Evolutionary conservation across 768 basidiomycete genomes (phyloP), one percentile per base, ranked within the genome.

Genomic region (Flagelloscypha sp.): DNA sequence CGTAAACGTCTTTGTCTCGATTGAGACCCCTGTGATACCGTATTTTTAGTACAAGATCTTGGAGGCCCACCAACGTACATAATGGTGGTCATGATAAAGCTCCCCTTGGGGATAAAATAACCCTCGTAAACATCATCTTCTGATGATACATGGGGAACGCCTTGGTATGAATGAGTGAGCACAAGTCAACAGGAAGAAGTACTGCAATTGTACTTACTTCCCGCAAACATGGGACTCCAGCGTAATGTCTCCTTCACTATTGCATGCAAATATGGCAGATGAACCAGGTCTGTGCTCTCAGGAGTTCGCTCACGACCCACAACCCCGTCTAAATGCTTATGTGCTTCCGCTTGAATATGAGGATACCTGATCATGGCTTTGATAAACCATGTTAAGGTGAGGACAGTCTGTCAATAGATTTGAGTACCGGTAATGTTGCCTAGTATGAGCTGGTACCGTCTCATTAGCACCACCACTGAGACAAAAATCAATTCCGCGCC

Each of bases 101-200:
- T 48, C 3, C 52, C 56, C 30, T 48, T 48, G 5, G 54, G 53
- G 5, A 59, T 48, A 30, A 45, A 43, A 38, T 49, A 43, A 0
- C 56, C 58, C 11, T 54, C 43, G 29, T 59, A 60, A 35, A 35
- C 47, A 24, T 59, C 58, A 28, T 59, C 56, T 37, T 51, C 28
- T 2, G 44, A 54, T 17, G 54, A 49, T 9, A 38, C 39, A 15
- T 52, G 54, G 4, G 52, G 53, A 1, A 40, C 47, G 23, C n/a
- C 50, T n/a, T n/a, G n/a, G n/a, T n/a, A n/a, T n/a, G n/a, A n/a
- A n/a, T n/a, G n/a, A n/a, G n/a, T n/a, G n/a, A n/a, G n/a, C n/a
- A n/a, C n/a, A n/a, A n/a, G n/a, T n/a, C n/a, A n/a, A n/a, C n/a
- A n/a, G n/a, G n/a, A n/a, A n/a, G n/a, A n/a, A n/a, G n/a, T n/a